phyloP scores from a whole-genome alignment of 805 yeast genomes.

The Candida verbasci region DNA sequence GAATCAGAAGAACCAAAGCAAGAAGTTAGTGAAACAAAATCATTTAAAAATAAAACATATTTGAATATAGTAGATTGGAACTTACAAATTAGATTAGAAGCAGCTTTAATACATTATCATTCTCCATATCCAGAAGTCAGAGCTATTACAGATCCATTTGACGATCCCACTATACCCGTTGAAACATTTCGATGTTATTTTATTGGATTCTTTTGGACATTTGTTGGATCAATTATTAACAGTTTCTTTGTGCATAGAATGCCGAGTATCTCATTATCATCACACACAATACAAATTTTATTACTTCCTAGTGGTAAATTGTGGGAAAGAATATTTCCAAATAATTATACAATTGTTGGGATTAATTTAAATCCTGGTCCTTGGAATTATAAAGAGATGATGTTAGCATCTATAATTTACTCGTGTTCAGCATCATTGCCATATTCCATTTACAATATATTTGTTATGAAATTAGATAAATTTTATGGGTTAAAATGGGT shows the following conservation, averaged over 20 bases:
- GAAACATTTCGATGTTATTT: constrained; percentile 38
- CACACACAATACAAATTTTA: constrained; percentile 37
- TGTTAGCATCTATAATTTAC: constrained; percentile 40
- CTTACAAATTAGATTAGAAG: constrained; percentile 32
- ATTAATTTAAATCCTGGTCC: constrained; percentile 37
- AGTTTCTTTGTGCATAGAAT: constrained; percentile 39
- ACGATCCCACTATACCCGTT: constrained; percentile 26
- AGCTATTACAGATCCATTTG: constrained; percentile 36
- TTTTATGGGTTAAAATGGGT: constrained; percentile 43
- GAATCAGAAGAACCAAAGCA: constrained; percentile 9
- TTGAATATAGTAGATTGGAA: constrained; percentile 28
- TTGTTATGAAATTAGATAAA: constrained; percentile 39
- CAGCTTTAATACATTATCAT: constrained; percentile 33
- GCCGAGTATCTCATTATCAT: constrained; percentile 30
- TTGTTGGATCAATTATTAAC: constrained; percentile 36
- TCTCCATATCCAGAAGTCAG: constrained; percentile 41
- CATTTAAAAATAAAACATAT: constrained; percentile 17
- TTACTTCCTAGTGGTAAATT: constrained; percentile 37
- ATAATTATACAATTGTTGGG: constrained; percentile 22
- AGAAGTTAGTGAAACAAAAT: constrained; percentile 9
- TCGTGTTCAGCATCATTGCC: constrained; percentile 41
- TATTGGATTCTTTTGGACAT: constrained; percentile 38
- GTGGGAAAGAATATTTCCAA: constrained; percentile 32
- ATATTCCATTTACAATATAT: constrained; percentile 37
- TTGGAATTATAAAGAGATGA: constrained; percentile 44